phyloP scores from a whole-genome alignment of 2,329 filamentous ascomycete species.

The Pseudogymnoascus destructans region DNA sequence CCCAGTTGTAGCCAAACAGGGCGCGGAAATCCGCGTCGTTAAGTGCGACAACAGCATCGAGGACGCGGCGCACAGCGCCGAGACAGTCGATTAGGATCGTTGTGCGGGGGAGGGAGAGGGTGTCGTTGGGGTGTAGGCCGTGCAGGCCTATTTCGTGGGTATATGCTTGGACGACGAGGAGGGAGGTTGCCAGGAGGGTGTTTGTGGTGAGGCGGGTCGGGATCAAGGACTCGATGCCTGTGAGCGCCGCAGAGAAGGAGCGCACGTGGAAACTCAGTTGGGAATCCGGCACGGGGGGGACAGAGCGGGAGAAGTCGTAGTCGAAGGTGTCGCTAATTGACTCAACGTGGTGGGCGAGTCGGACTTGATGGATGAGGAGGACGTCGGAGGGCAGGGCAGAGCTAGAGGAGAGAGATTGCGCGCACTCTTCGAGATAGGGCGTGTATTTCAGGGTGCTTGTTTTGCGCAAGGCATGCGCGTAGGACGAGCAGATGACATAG shows the following conservation, averaged over 20 bases:
- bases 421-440: constrained; percentile 10
- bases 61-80: constrained; percentile 2
- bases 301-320: constrained; percentile 1
- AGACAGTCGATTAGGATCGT: constrained; percentile 11
- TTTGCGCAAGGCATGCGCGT: constrained; percentile 1
- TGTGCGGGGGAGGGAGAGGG: constrained; percentile 7
- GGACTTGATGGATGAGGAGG: constrained; percentile 9
- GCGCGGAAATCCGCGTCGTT: constrained; percentile 1
- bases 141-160: constrained; percentile 11
- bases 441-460: constrained; percentile 3
- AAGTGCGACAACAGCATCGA: constrained; percentile 4
- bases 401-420: constrained; percentile 9
- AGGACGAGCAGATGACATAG: constrained; percentile 10
- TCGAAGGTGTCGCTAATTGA: constrained; percentile 9
- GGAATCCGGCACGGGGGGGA: background rate
- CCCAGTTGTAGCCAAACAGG: constrained; percentile 10
- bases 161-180: constrained; percentile 5
- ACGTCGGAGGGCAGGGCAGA: background rate
- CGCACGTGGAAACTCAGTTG: constrained; percentile 9
- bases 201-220: constrained; percentile 7
- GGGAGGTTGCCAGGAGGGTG: background rate
- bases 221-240: constrained; percentile 1
- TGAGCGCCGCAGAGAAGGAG: constrained; percentile 7
- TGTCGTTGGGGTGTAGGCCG: background rate
- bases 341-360: constrained; percentile 9